Evolutionary conservation across 352 stramenopile species (phyloP), one percentile per base, ranked within the genome.

Genomic region (Phytophthora megakarya): DNA sequence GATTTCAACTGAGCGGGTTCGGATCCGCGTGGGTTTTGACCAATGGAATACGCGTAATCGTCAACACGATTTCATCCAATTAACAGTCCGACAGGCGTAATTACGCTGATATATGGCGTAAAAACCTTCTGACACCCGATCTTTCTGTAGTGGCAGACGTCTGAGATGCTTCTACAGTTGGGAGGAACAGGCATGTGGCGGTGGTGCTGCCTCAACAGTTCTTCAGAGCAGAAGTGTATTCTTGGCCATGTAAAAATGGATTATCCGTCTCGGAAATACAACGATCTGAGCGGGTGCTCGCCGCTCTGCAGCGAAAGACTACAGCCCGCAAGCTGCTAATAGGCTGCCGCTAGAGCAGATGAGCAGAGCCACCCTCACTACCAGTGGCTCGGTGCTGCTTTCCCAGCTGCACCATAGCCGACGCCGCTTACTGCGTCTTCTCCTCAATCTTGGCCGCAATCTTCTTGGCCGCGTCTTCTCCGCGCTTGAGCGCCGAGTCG

Each of bases 401-500:
- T 16, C 5, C 16, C 30, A n/a, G 26, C 19, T 40, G 16, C n/a
- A 32, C 6, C 42, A 56, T 38, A 12, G 22, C 33, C 16, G 16
- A 2, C 22, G 18, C 44, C 23, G 21, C n/a, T 70, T 77, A 77
- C 61, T 77, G 55, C 35, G 35, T 49, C 56, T 77, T 77, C 21
- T 77, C 70, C 61, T 76, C 61, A 38, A 80, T 75, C 79, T 89
- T 89, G 55, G 75, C 66, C 19, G 68, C 72, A 37, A 78, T 44
- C 16, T 72, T 63, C 74, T 88, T 89, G 56, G 78, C 67, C 25
- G 74, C 74, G 8, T 88, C 74, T 53, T 80, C 66, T 5, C 74
- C 76, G 38, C 75, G 74, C 67, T 87, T 82, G 22, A 92, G 70
- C 21, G 78, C 81, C 25, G 76, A 73, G 67, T 95, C 82, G 35